Conservation (phyloP, 805 yeast genomes). For the Brettanomyces naardenensis region DNA sequence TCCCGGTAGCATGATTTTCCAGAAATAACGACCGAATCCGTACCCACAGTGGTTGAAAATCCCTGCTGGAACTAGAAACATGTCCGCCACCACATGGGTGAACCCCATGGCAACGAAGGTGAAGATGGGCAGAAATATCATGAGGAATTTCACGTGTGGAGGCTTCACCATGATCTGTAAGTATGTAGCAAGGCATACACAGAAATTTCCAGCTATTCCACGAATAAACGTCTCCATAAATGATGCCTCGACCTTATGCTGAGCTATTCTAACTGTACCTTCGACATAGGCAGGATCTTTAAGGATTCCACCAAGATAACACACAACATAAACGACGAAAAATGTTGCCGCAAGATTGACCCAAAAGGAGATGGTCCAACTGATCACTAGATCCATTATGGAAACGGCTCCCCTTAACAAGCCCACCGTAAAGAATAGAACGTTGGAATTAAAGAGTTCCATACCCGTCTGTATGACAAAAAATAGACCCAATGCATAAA, state of each 20-base stretch:
- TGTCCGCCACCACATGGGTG: conserved; percentile 78
- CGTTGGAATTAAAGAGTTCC: conserved; percentile 69
- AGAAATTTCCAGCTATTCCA: conserved; percentile 71
- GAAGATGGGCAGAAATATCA: conserved; percentile 62
- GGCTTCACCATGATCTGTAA: conserved; percentile 76
- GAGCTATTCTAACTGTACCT: conserved; percentile 43
- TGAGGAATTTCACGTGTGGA: conserved; percentile 59
- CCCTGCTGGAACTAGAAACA: conserved; percentile 62
- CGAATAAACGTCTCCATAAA: conserved; percentile 62
- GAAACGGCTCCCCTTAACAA: conserved; percentile 63
- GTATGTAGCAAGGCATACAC: conserved; percentile 68
- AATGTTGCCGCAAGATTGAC: conserved; percentile 58
- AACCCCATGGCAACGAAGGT: conserved; percentile 75
- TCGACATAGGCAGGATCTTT: conserved; percentile 30
- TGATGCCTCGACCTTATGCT: conserved; percentile 32
- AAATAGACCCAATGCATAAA: conserved; percentile 66
- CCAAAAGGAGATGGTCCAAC: conserved; percentile 63
- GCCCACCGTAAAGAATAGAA: conserved; percentile 64
- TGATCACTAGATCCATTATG: conserved; percentile 49
- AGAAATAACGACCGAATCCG: conserved; percentile 55
- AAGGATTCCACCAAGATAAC: conserved; percentile 48
- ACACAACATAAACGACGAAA: conserved; percentile 57
- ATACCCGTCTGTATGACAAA: conserved; percentile 70
- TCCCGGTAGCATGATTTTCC: conserved; percentile 69
- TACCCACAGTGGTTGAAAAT: conserved; percentile 58